phyloP scores from a whole-genome alignment of 2,329 filamentous ascomycete genomes.

The Hypomyces rosellus region DNA sequence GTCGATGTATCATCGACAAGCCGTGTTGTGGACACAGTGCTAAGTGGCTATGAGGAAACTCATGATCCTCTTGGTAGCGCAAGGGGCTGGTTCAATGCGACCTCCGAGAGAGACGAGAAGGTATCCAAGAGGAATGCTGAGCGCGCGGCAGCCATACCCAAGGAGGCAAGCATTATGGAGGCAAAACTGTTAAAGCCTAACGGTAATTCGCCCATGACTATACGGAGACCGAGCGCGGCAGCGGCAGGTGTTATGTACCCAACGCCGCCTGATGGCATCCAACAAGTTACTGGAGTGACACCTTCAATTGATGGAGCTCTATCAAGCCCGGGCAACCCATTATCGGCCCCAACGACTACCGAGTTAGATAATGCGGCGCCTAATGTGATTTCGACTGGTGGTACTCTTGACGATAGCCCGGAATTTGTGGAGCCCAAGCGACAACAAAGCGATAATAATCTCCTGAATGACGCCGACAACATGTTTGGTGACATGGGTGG shows the following conservation, averaged over 20 bases:
- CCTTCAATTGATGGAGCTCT: constrained; percentile 50
- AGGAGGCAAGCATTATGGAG: constrained; percentile 37
- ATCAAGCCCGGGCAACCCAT: constrained; percentile 48
- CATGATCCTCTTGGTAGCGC: constrained; percentile 45
- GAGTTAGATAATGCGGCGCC: constrained; percentile 22
- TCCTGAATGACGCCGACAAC: constrained; percentile 47
- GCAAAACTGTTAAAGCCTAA: constrained; percentile 37
- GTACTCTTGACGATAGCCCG: constrained; percentile 20
- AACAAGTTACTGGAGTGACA: constrained; percentile 45
- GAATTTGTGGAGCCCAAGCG: constrained; percentile 38
- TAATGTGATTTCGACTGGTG: constrained; percentile 15
- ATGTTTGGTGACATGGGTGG: constrained; percentile 64
- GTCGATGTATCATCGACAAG: constrained; percentile 35
- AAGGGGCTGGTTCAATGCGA: constrained; percentile 41
- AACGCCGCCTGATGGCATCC: constrained; percentile 62
- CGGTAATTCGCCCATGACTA: constrained; percentile 45
- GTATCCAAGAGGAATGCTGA: constrained; percentile 45
- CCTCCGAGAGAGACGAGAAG: constrained; percentile 41
- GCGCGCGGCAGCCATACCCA: constrained; percentile 35
- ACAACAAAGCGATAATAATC: constrained; percentile 36
- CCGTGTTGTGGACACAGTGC: constrained; percentile 32
- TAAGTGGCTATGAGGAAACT: constrained; percentile 33
- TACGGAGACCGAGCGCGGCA: constrained; percentile 43
- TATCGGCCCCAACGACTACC: constrained; percentile 23
- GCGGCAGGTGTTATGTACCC: constrained; percentile 58